These are phyloP conservation scores for Plectranthus barbatus DNA, from an alignment of 257 asterid genomes.

Conservation along the genomic window DNA sequence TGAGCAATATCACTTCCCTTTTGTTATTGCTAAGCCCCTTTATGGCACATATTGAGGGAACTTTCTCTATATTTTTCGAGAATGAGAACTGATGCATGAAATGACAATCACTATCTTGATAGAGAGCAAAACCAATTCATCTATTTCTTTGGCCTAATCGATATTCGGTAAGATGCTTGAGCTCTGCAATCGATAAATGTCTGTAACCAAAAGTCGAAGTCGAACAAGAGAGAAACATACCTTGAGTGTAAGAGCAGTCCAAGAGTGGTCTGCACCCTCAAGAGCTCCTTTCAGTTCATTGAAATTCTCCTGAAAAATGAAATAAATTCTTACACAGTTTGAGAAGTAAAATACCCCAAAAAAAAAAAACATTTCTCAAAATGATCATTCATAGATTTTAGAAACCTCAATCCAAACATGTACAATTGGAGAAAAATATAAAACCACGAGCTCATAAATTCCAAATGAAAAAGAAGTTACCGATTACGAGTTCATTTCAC, in stretches of 20 bases:
- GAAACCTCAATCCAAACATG: background rate
- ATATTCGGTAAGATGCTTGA: too few relatives aligned
- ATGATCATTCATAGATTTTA: background rate
- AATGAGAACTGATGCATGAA: too few relatives aligned
- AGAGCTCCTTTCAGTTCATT: slow-evolving; percentile 49
- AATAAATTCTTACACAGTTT: background rate
- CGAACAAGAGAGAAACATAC: slow-evolving; percentile 32
- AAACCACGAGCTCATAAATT: background rate
- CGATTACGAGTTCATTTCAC: background rate
- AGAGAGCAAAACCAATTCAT: too few relatives aligned
- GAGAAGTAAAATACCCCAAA: background rate
- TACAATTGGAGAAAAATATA: too few relatives aligned
- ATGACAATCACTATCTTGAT: too few relatives aligned
- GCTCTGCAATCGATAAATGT: too few relatives aligned
- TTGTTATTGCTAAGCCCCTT: too few relatives aligned
- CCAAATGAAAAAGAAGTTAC: background rate
- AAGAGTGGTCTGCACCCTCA: slow-evolving; percentile 58
- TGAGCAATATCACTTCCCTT: too few relatives aligned
- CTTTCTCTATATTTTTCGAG: too few relatives aligned
- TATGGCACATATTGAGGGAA: too few relatives aligned
- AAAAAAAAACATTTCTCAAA: background rate
- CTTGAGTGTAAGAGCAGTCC: slow-evolving; percentile 78
- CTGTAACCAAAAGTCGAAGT: too few relatives aligned
- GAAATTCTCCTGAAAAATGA: slow-evolving; percentile 41
- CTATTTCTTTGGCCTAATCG: too few relatives aligned